Conservation (phyloP, 257 asterid species). For the Solanum appendiculatum region DNA sequence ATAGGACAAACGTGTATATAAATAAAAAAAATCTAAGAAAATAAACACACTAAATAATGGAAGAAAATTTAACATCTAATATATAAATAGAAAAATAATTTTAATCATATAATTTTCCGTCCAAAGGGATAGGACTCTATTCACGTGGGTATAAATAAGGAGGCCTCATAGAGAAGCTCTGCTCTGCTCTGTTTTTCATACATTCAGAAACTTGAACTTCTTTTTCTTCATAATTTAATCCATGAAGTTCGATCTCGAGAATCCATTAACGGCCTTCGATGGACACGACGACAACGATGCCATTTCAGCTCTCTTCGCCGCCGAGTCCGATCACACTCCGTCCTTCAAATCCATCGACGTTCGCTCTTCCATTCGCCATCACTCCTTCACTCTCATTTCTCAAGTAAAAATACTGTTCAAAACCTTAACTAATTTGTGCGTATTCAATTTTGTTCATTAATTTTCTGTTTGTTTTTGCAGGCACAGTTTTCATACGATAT, state of each 20-base stretch:
- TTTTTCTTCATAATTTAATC: not conserved
- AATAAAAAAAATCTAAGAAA: no score
- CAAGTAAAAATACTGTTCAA: constrained; percentile 18
- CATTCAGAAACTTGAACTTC: not conserved
- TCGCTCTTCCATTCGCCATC: constrained; percentile 33
- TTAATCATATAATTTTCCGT: not conserved
- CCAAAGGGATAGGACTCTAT: not conserved
- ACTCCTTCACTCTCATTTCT: constrained; percentile 26
- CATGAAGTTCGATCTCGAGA: constrained; percentile 38
- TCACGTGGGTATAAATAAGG: not conserved
- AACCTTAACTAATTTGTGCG: not conserved
- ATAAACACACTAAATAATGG: no score
- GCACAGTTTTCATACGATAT: constrained; percentile 22
- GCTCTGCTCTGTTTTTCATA: not conserved
- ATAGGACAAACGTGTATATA: not conserved
- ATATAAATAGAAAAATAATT: not conserved
- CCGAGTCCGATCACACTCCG: constrained; percentile 41
- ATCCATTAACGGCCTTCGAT: constrained; percentile 26
- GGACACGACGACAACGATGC: constrained; percentile 15
- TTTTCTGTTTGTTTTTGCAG: constrained; percentile 6
- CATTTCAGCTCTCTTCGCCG: constrained; percentile 39
- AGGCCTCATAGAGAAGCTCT: not conserved
- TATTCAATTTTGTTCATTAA: not conserved
- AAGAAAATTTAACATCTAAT: no score
- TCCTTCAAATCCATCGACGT: constrained; percentile 13